Evolutionary conservation across 1,284 basidiomycete genomes (phyloP).

Genomic region (Pholiota adiposa): DNA sequence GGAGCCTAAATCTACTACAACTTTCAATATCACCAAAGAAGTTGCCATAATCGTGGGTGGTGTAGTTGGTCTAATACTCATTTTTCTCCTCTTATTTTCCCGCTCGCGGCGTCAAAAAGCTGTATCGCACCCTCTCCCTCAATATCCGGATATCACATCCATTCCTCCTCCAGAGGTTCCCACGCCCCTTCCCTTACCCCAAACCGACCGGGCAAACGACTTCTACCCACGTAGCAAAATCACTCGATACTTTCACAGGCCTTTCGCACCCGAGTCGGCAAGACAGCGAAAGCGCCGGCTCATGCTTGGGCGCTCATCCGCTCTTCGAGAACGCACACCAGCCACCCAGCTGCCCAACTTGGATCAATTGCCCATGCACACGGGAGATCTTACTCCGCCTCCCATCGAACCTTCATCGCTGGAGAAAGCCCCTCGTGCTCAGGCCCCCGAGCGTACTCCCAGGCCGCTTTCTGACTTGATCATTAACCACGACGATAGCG

Average conservation of each 20-base stretch:
- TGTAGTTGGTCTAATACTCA: not conserved
- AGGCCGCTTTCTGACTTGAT: not conserved
- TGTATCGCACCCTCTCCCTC: not conserved
- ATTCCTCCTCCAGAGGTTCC: not conserved
- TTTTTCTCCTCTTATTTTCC: not conserved
- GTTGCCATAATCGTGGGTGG: not conserved
- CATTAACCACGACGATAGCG: not conserved
- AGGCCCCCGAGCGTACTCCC: not conserved
- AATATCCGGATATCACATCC: not conserved
- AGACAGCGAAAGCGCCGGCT: too few species aligned
- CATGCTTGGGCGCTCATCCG: too few species aligned
- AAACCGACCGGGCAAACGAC: not conserved
- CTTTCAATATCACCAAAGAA: not conserved
- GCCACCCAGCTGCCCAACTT: too few species aligned
- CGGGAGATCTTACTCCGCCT: not conserved
- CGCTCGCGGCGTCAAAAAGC: not conserved
- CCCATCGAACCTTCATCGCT: not conserved
- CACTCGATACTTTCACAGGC: too few species aligned
- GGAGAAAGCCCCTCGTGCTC: not conserved
- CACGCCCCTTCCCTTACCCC: not conserved
- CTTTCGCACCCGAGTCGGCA: too few species aligned
- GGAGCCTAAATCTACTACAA: not conserved
- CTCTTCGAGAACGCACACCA: too few species aligned
- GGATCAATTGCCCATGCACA: too few species aligned
- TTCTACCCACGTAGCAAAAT: not conserved